These are phyloP conservation scores for Hypoxylon sp. DNA, from an alignment of 2,329 filamentous ascomycete genomes.

Conservation along the genomic window DNA sequence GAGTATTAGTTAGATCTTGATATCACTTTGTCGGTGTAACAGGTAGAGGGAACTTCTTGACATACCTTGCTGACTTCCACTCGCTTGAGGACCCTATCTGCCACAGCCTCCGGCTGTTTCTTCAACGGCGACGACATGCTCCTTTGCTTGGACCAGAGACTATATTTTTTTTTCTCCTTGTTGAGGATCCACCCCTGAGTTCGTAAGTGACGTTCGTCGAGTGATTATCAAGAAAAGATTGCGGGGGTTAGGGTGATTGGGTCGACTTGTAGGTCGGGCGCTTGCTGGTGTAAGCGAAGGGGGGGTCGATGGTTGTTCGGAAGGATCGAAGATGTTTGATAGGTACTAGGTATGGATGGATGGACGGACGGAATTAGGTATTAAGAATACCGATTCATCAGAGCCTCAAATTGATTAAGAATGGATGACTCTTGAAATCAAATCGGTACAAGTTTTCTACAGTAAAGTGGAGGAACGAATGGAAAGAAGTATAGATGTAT, in stretches of 20 bases:
- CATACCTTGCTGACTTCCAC: constrained; percentile 82
- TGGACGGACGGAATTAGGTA: constrained; percentile 36
- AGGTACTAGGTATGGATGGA: constrained; percentile 7
- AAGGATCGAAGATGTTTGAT: constrained; percentile 41
- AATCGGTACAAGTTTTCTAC: constrained; percentile 10
- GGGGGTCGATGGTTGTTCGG: constrained; percentile 44
- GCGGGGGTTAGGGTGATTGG: constrained; percentile 51
- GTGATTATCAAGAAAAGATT: constrained; percentile 49
- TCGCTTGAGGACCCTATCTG: constrained; percentile 78
- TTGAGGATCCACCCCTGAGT: constrained; percentile 18
- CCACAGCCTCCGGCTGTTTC: constrained; percentile 75
- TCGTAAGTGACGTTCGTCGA: constrained; percentile 40
- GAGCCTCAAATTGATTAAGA: constrained; percentile 13
- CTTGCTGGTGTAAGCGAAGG: constrained; percentile 51
- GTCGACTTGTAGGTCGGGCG: constrained; percentile 51
- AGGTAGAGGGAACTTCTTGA: constrained; percentile 34
- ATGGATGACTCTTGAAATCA: constrained; percentile 20
- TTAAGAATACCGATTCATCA: constrained; percentile 31
- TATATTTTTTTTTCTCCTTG: constrained; percentile 29
- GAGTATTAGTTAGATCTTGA: constrained; percentile 42
- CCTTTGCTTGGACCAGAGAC: constrained; percentile 50
- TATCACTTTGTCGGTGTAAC: constrained; percentile 25
- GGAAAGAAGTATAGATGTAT: constrained; percentile 22
- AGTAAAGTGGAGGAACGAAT: constrained; percentile 21
- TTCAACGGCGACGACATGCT: constrained; percentile 74